Base-by-base conservation (phyloP, 2,329 filamentous ascomycete species). In the Zymoseptoria crescenta region DNA sequence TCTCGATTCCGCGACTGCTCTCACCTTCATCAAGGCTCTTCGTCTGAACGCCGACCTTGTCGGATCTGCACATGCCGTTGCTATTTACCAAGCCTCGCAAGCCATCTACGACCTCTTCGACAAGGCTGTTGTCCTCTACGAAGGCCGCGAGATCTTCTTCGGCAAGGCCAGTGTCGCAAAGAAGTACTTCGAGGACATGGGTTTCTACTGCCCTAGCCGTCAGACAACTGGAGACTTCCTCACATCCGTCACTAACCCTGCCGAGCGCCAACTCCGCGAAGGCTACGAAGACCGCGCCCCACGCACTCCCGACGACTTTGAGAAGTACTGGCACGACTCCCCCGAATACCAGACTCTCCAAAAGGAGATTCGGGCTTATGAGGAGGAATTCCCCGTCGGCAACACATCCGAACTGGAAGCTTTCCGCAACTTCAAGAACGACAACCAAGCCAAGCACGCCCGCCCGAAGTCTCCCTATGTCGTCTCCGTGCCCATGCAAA, bases 101-200 rank as follows among this genome's bases (percentile, higher is more conserved):
- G 73, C 73, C 8, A 75, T 85, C 13, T 86, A 86, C 66, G 81
- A 86, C 57, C 74, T 84, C 16, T 92, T 93, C 66, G 87, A 93
- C 74, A 91, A 91, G 70, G 83, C 83, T 0, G 79, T 85, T 0
- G 86, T 93, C 0, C 76, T 92, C 0, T 91, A 92, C 67, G 86
- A 91, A 68, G 89, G 89, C 0, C 81, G 86, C 0, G 83, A 92
- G 68, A 92, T 92, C 62, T 93, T 84, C 75, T 92, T 87, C 63
- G 89, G 89, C 0, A 81, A 82, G 0, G 81, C 84, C 0, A 69
- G 67, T 5, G 70, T 77, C 2, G 88, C 88, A 0, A 85, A 81
- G 66, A 70, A 70, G 0, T 91, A 84, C 72, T 91, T 92, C 61
- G 82, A 85, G 65, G 74, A 80, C 10, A 83, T 87, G 73, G 88